Percentiles rank a stretch among this genome's conserved stretches.
Conservation (phyloP, 805 yeast genomes). For the Sungouiella blattae region DNA sequence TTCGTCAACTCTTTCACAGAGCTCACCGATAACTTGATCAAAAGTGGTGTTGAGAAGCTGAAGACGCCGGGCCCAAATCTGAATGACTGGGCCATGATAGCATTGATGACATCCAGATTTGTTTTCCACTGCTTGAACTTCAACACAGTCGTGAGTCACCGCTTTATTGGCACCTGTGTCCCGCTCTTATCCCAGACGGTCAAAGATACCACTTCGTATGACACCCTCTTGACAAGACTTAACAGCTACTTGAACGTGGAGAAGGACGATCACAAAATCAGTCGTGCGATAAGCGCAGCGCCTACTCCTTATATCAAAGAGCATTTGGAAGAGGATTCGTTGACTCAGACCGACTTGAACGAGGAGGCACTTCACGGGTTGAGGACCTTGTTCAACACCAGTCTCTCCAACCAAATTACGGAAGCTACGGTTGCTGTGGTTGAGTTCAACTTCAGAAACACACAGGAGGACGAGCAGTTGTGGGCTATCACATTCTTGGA, state of each 20-base stretch:
- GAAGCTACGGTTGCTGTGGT: constrained; percentile 53
- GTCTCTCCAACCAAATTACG: constrained; percentile 57
- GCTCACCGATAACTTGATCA: constrained; percentile 17
- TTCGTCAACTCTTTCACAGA: constrained; percentile 46
- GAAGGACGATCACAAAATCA: constrained; percentile 20
- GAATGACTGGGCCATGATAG: constrained; percentile 45
- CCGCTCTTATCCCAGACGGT: constrained; percentile 38
- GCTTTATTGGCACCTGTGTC: constrained; percentile 31
- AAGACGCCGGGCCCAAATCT: constrained; percentile 23
- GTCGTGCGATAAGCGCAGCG: constrained; percentile 20
- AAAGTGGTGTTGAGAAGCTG: constrained; percentile 13
- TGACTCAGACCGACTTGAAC: constrained; percentile 38
- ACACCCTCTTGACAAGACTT: constrained; percentile 20
- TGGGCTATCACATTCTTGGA: constrained; percentile 63
- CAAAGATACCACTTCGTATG: constrained; percentile 16
- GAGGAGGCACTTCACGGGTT: constrained; percentile 50
- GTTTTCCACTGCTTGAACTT: constrained; percentile 37
- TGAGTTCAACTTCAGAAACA: constrained; percentile 34
- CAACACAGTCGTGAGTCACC: constrained; percentile 25
- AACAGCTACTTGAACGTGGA: constrained; percentile 26
- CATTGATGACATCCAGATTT: constrained; percentile 37
- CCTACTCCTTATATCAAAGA: constrained; percentile 6
- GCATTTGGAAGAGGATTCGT: constrained; percentile 32
- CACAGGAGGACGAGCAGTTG: constrained; percentile 18
- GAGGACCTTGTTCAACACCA: constrained; percentile 59